Conservation (phyloP, 106 monocot genomes). For the Vanilla planifolia region DNA sequence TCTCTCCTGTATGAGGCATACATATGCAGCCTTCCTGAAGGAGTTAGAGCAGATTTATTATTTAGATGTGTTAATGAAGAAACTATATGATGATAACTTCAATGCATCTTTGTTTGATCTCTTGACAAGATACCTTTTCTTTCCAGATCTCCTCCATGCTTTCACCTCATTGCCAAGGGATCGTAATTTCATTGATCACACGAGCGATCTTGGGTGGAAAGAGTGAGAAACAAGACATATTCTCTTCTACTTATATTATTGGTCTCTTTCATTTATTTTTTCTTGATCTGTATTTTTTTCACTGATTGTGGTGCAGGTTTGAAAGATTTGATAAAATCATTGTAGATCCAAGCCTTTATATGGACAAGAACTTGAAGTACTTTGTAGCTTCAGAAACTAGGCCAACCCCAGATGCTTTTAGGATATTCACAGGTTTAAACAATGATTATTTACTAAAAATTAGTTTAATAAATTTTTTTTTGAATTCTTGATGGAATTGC, state of each 20-base stretch:
- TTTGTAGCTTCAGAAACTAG: conserved; percentile 32
- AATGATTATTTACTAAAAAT: conserved; percentile 2
- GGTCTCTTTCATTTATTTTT: not conserved
- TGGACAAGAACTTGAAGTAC: conserved; percentile 23
- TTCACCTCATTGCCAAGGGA: conserved; percentile 57
- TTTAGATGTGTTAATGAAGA: too few species aligned
- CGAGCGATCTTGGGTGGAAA: conserved; percentile 61
- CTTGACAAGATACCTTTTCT: not conserved
- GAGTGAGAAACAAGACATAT: conserved; percentile 24
- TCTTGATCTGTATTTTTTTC: not conserved
- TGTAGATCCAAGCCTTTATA: conserved; percentile 55
- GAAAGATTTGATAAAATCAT: conserved; percentile 43
- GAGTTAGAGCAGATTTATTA: too few species aligned
- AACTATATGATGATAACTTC: too few species aligned
- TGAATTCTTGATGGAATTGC: not conserved
- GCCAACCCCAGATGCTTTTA: conserved; percentile 59
- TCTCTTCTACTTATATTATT: not conserved
- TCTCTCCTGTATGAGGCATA: too few species aligned
- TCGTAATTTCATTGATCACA: conserved; percentile 73
- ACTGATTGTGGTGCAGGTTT: conserved; percentile 13
- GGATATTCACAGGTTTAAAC: conserved; percentile 78
- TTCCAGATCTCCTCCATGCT: conserved; percentile 73
- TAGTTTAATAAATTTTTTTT: not conserved
- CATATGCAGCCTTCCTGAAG: too few species aligned
- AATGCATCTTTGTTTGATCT: not conserved